Base-by-base conservation (phyloP, 2,329 filamentous ascomycete species). In the Ophiocordyceps camponoti-rufipedis region DNA sequence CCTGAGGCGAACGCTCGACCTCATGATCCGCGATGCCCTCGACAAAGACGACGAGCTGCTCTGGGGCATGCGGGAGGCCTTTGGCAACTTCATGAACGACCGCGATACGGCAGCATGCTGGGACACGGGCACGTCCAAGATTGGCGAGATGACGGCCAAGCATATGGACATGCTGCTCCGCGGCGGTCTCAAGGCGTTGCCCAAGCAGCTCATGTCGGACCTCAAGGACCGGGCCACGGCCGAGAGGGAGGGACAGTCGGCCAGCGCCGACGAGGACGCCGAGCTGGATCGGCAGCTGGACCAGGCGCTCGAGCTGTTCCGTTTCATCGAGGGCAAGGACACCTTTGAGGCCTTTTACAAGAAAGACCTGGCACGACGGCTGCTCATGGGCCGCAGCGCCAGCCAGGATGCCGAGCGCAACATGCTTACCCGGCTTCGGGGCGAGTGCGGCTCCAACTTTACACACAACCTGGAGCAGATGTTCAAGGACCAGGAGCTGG, bases 291-390 rank as follows among this genome's bases (percentile, higher is more conserved):
- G 82, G 35, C 91, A 96, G 58, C 71, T 99, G 11, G 88, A 98
- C 54, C 84, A 93, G 57, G 88, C 85, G 0, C 69, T 99, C 3
- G 89, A 96, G 60, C 70, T 99, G 5, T 98, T 98, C 72, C 78
- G 93, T 5, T 96, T 96, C 60, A 85, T 99, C 32, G 82, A 96
- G 57, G 91, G 91, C 52, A 98, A 98, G 61, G 89, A 93, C 46
- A 85, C 95, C 0, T 98, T 99, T 51, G 91, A 98, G 60, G 89
- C 91, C 1, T 98, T 98, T 59, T 99, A 99, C 73, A 98, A 98
- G 69, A 94, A 91, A 56, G 91, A 96, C 57, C 72, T 99, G 44
- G 89, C 93, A 1, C 76, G 88, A 14, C 76, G 91, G 42, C 66
- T 99, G 40, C 71, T 99, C 46, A 88, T 96, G 85, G 82, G 82